Evolutionary conservation across 768 basidiomycete genomes (phyloP), one percentile per base, ranked within the genome.

Genomic region (Lentinula boryana): DNA sequence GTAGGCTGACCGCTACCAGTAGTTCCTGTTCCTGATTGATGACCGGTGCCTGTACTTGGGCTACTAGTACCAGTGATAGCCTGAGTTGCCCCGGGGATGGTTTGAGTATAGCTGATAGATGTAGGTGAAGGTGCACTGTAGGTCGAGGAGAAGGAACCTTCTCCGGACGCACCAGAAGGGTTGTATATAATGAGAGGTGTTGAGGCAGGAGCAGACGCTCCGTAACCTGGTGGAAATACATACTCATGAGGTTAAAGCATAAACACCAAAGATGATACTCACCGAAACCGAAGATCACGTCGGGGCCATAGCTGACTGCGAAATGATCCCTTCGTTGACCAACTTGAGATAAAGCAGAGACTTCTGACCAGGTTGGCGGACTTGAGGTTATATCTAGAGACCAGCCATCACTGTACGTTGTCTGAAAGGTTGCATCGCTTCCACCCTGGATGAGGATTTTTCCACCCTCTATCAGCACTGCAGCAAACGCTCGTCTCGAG

Each of bases 211-310:
- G 76, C 78, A 63, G 69, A 75, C 44, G 73, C 63, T 18, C 69
- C 75, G 66, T 84, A 86, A 15, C 81, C 82, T 87, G 60, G 1
- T 61, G 6, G 15, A 15, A 31, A 6, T 27, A 4, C 21, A 6
- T 27, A 4, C 21, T 46, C 16, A 18, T 43, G 12, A 44, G 9
- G 18, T 6, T 5, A 27, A 12, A n/a, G 3, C 46, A 31, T 43
- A 10, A 15, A 43, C 35, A 7, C 36, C 35, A 21, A 61, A 73
- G 13, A 27, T 15, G 7, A 18, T n/a, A 32, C 87, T 65, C 65
- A 92, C 91, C 91, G 67, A 88, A 90, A 36, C 87, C 88, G 70
- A 94, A 89, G 9, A 95, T 69, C 21, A 93, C 85, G 58, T 83
- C 77, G 35, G 77, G 74, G 12, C 84, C 86, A 35, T 80, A 76